Evolutionary conservation across 1,284 basidiomycete species (phyloP).

Genomic region (Sanghuangporus weigelae): DNA sequence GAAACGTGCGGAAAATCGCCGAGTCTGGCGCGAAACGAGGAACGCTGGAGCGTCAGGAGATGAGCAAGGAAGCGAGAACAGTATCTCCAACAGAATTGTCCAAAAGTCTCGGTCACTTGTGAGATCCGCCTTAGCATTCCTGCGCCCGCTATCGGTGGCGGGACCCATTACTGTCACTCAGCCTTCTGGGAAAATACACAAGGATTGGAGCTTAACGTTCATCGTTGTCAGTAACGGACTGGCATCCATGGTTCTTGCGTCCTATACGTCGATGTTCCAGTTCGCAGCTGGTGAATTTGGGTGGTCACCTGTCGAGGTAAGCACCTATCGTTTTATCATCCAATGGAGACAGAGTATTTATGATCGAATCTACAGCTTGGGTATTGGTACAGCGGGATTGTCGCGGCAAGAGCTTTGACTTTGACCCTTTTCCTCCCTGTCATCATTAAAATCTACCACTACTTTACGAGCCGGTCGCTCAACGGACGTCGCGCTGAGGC

Average conservation of each 20-base stretch:
- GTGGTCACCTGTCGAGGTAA: conserved; percentile 69
- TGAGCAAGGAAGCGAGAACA: neutral
- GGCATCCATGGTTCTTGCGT: conserved; percentile 51
- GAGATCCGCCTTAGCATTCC: neutral
- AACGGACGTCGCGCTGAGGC: conserved; percentile 15
- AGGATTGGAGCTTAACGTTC: conserved; percentile 68
- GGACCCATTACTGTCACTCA: neutral
- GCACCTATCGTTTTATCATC: neutral
- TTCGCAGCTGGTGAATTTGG: conserved; percentile 61
- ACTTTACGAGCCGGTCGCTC: conserved; percentile 25
- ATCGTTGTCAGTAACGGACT: conserved; percentile 54
- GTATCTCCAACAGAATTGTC: neutral
- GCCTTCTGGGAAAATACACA: conserved; percentile 20
- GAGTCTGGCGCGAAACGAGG: conserved; percentile 29
- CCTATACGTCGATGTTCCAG: conserved; percentile 60
- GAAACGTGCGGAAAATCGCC: conserved; percentile 22
- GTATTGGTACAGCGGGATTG: conserved; percentile 66
- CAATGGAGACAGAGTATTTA: neutral
- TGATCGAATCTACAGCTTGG: conserved; percentile 48
- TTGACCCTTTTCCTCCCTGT: conserved; percentile 65
- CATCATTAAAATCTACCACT: conserved; percentile 41
- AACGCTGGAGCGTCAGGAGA: neutral
- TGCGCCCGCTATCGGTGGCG: conserved; percentile 11
- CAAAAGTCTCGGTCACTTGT: neutral
- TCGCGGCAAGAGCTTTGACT: conserved; percentile 53